phyloP scores from a whole-genome alignment of 2,329 filamentous ascomycete genomes.

The Aureobasidium melanogenum region DNA sequence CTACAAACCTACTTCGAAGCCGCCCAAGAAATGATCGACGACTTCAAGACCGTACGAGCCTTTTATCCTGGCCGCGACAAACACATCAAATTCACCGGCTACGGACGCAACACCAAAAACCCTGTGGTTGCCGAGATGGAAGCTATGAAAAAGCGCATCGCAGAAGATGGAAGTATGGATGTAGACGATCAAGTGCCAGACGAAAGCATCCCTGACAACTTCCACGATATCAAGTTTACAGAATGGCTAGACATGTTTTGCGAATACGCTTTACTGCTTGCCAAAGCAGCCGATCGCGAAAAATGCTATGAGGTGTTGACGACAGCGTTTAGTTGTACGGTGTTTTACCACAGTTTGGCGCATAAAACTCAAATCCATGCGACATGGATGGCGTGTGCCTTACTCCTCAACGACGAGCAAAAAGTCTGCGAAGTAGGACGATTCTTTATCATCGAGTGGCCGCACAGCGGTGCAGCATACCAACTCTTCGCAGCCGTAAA shows the following conservation, averaged over 20 bases:
- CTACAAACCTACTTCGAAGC: slow-evolving; percentile 51
- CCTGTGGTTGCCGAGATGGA: slow-evolving; percentile 22
- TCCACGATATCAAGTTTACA: slow-evolving; percentile 71
- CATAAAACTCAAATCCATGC: slow-evolving; percentile 22
- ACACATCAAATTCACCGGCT: slow-evolving; percentile 39
- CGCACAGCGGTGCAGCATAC: slow-evolving; percentile 72
- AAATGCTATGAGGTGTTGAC: slow-evolving; percentile 75
- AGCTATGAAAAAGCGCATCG: slow-evolving; percentile 33
- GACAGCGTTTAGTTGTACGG: slow-evolving; percentile 64
- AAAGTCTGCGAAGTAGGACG: slow-evolving; percentile 67
- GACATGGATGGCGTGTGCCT: slow-evolving; percentile 54
- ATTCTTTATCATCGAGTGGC: slow-evolving; percentile 75
- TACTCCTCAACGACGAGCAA: slow-evolving; percentile 69
- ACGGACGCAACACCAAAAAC: slow-evolving; percentile 15
- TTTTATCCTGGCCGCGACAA: slow-evolving; percentile 49
- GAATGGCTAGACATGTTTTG: slow-evolving; percentile 87
- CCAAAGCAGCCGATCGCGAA: slow-evolving; percentile 55
- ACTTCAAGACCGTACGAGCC: slow-evolving; percentile 50
- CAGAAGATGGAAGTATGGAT: slow-evolving; percentile 26
- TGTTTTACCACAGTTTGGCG: slow-evolving; percentile 57
- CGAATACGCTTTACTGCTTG: slow-evolving; percentile 72
- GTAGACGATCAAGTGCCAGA: slow-evolving; percentile 16
- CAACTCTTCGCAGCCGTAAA: slow-evolving; percentile 75
- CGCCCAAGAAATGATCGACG: slow-evolving; percentile 48
- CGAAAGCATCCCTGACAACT: slow-evolving; percentile 39